Evolutionary conservation across 176 grass and related monocot genomes (phyloP).

Genomic region (Tillandsia leiboldiana): DNA sequence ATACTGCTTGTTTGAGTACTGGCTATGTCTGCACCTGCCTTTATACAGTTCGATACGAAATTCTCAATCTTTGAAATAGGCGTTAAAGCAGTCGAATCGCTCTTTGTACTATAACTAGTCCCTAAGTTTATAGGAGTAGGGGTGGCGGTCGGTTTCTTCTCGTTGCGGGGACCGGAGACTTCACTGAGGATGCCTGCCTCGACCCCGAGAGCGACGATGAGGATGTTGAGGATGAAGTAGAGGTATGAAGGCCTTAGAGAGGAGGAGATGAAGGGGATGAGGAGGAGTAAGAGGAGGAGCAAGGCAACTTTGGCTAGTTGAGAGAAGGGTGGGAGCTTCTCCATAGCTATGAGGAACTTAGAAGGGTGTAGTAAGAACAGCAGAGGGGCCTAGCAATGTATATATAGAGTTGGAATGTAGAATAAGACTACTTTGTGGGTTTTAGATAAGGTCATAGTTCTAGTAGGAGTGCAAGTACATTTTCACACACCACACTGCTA

Average conservation of each 20-base stretch:
- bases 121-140: neutral
- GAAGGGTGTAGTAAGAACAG: neutral
- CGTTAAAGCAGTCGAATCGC: neutral
- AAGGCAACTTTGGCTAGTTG: constrained; percentile 36
- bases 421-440: neutral
- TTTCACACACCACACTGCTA: too few relatives aligned
- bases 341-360: constrained; percentile 8
- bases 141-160: constrained; percentile 18
- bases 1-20: neutral
- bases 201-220: constrained; percentile 40
- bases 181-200: constrained; percentile 45
- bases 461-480: too few relatives aligned
- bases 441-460: too few relatives aligned
- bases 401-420: neutral
- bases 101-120: neutral
- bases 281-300: constrained; percentile 37
- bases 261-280: constrained; percentile 33
- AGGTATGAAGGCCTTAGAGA: constrained; percentile 42
- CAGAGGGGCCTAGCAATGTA: neutral
- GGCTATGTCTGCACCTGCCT: neutral
- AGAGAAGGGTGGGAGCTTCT: constrained; percentile 20
- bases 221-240: constrained; percentile 68
- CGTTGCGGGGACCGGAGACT: constrained; percentile 24
- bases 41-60: too few relatives aligned
- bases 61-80: too few relatives aligned